A percentile compares a stretch with the other conserved stretches of the same genome.
phyloP scores from a whole-genome alignment of 495 filamentous ascomycete genomes.

The Penicillium daleae region DNA sequence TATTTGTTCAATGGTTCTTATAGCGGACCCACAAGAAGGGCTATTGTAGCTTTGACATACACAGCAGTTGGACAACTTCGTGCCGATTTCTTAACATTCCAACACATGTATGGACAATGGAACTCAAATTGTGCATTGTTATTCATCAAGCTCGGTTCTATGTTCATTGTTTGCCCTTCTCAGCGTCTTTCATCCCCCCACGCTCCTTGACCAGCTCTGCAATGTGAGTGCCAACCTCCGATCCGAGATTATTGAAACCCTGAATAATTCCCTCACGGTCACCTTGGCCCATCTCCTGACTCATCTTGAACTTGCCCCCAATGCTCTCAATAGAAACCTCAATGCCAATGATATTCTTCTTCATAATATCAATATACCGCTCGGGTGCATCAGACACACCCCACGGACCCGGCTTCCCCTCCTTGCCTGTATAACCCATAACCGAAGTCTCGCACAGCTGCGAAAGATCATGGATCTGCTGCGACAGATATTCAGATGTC shows the following conservation, averaged over 20 bases:
- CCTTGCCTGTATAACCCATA: conserved; percentile 48
- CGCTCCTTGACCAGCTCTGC: conserved; percentile 46
- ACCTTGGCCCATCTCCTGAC: conserved; percentile 51
- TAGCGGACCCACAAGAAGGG: not conserved
- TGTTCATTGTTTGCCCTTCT: conserved; percentile 8
- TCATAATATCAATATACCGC: conserved; percentile 50
- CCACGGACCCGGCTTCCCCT: conserved; percentile 42
- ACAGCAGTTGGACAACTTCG: not conserved
- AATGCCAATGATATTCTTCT: conserved; percentile 57
- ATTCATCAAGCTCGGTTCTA: not conserved
- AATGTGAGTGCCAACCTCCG: conserved; percentile 42
- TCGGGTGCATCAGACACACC: conserved; percentile 52
- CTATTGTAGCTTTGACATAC: not conserved
- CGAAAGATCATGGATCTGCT: conserved; percentile 48
- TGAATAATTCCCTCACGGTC: conserved; percentile 52
- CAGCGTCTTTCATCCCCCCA: conserved; percentile 27
- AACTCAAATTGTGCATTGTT: not conserved
- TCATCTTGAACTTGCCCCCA: conserved; percentile 62
- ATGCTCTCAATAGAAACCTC: conserved; percentile 51
- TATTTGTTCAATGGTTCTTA: not conserved
- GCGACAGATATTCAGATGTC: conserved; percentile 42
- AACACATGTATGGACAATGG: not conserved
- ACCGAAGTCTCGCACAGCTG: conserved; percentile 45
- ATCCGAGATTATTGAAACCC: conserved; percentile 49
- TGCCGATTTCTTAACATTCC: not conserved